Conservation (phyloP, 2,329 filamentous ascomycete species). For the Pseudogymnoascus sp. region DNA sequence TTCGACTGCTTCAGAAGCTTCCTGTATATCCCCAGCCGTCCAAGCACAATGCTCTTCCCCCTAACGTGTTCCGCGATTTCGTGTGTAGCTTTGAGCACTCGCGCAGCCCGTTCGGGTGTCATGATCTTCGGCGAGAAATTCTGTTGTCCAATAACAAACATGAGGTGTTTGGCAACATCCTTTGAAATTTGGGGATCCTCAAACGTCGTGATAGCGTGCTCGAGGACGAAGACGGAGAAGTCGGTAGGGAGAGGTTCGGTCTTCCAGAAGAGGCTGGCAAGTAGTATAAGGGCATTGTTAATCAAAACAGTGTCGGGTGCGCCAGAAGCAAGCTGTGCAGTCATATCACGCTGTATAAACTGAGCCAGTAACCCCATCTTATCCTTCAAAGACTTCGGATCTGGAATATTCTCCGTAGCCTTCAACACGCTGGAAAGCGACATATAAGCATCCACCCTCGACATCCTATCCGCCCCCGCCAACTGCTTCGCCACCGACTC, state of each 20-base stretch:
- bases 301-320: conserved; percentile 60
- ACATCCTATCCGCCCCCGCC: conserved; percentile 62
- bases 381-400: conserved; percentile 61
- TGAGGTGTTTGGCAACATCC: conserved; percentile 67
- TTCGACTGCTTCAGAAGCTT: conserved; percentile 67
- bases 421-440: conserved; percentile 69
- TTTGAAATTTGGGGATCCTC: conserved; percentile 65
- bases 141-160: conserved; percentile 74
- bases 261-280: conserved; percentile 70
- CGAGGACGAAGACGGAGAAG: conserved; percentile 72
- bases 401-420: conserved; percentile 74
- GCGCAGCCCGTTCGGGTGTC: conserved; percentile 61
- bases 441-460: conserved; percentile 78
- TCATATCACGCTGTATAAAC: conserved; percentile 78
- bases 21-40: conserved; percentile 71
- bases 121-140: conserved; percentile 70
- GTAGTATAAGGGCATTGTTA: conserved; percentile 69
- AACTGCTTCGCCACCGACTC: conserved; percentile 79
- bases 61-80: conserved; percentile 65
- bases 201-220: conserved; percentile 69
- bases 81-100: conserved; percentile 63
- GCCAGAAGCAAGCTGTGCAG: conserved; percentile 49
- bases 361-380: conserved; percentile 73
- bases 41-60: conserved; percentile 73
- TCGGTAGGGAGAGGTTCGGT: conserved; percentile 65